Evolutionary conservation across 176 grass and related monocot species (phyloP).

Genomic region (Avena atlantica): DNA sequence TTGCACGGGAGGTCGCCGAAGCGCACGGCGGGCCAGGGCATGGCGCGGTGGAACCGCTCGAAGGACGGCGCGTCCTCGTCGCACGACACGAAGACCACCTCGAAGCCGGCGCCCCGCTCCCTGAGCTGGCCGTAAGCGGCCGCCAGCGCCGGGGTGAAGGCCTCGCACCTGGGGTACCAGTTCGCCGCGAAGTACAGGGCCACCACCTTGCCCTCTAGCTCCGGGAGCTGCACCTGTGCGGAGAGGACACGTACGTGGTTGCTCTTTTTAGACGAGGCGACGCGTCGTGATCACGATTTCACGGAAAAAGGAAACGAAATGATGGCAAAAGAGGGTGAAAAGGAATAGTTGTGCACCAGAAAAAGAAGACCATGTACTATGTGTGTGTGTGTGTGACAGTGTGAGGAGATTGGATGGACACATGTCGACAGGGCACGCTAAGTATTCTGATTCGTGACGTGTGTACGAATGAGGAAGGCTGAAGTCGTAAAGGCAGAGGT

Average conservation of each 20-base stretch:
- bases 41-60: constrained; percentile 61
- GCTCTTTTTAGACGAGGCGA: no score
- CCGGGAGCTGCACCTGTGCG: constrained; percentile 48
- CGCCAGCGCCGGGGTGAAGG: constrained; percentile 61
- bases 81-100: constrained; percentile 69
- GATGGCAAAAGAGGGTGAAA: background rate
- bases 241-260: background rate
- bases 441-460: constrained; percentile 31
- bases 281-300: background rate
- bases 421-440: background rate
- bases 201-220: constrained; percentile 58
- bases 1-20: constrained; percentile 59
- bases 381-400: no score
- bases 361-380: background rate
- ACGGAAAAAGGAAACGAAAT: background rate
- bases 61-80: constrained; percentile 68
- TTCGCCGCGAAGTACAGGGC: constrained; percentile 73
- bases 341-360: background rate
- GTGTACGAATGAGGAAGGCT: background rate
- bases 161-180: constrained; percentile 69
- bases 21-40: constrained; percentile 70
- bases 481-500: background rate
- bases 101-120: constrained; percentile 44
- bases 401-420: background rate
- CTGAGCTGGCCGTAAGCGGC: constrained; percentile 51